Evolutionary conservation across 768 basidiomycete genomes (phyloP).

Genomic region (Kwoniella sp.): DNA sequence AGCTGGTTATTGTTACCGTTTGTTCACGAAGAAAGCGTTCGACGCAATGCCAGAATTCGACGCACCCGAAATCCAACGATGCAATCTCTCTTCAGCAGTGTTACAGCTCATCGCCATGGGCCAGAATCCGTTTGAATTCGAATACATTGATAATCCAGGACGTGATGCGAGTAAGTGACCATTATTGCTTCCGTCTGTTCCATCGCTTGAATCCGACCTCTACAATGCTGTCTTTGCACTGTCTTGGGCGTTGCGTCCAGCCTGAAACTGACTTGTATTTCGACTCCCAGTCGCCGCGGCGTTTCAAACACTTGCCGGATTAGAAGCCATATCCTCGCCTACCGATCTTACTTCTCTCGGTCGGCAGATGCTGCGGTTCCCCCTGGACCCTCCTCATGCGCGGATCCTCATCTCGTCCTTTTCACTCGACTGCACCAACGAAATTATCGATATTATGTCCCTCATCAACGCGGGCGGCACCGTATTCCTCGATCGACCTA

Average conservation of each 20-base stretch:
- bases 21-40: conserved; percentile 85
- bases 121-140: conserved; percentile 75
- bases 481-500: conserved; percentile 71
- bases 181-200: neutral
- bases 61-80: conserved; percentile 88
- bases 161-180: conserved; percentile 65
- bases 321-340: conserved; percentile 73
- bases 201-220: too few species aligned
- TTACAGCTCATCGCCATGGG: conserved; percentile 83
- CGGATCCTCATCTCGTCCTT: conserved; percentile 78
- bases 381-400: conserved; percentile 82
- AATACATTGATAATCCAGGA: conserved; percentile 87
- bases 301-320: conserved; percentile 64
- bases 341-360: conserved; percentile 73
- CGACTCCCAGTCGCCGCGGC: conserved; percentile 51
- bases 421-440: conserved; percentile 69
- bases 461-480: conserved; percentile 78
- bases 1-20: conserved; percentile 80
- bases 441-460: conserved; percentile 82
- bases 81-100: conserved; percentile 77
- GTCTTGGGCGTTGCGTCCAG: too few species aligned
- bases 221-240: too few species aligned
- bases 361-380: conserved; percentile 82
- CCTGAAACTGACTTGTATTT: too few species aligned
- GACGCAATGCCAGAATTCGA: conserved; percentile 66